Conservation (phyloP, 805 yeast genomes). For the Zygosaccharomyces gambellarensis region DNA sequence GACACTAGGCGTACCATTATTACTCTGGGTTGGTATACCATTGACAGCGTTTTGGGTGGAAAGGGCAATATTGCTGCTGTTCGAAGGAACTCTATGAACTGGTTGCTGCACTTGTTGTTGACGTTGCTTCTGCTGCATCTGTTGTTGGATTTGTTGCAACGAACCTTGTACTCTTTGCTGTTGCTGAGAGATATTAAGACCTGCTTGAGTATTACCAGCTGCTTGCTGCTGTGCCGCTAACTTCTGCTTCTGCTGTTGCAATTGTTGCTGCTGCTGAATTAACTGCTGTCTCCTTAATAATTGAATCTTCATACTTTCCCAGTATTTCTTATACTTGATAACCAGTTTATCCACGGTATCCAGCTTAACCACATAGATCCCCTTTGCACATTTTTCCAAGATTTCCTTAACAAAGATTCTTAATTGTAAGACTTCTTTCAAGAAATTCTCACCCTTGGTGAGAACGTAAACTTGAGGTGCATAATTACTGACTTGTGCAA, state of each 20-base stretch:
- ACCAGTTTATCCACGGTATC: conserved; percentile 66
- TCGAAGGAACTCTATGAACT: not conserved
- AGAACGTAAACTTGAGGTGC: conserved; percentile 73
- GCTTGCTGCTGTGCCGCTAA: conserved; percentile 15
- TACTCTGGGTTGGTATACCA: conserved; percentile 7
- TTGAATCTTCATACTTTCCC: conserved; percentile 68
- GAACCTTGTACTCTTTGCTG: conserved; percentile 28
- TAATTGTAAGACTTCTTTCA: conserved; percentile 71
- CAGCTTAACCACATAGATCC: conserved; percentile 65
- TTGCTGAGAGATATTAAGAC: conserved; percentile 17
- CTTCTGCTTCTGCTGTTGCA: conserved; percentile 22
- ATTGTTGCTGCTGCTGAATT: conserved; percentile 37
- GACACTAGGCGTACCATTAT: conserved; percentile 3
- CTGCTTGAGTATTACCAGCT: conserved; percentile 7
- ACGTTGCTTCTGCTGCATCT: conserved; percentile 28
- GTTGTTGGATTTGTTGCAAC: conserved; percentile 28
- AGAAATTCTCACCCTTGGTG: conserved; percentile 70
- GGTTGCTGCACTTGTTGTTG: conserved; percentile 5
- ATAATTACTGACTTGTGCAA: conserved; percentile 65
- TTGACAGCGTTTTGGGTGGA: conserved; percentile 11
- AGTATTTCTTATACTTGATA: conserved; percentile 67
- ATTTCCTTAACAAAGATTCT: conserved; percentile 75
- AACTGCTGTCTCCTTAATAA: conserved; percentile 37
- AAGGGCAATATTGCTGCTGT: conserved; percentile 7
- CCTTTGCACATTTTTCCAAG: conserved; percentile 60